A percentile compares a stretch with the other conserved stretches of the same genome.
Evolutionary conservation across 495 filamentous ascomycete species (phyloP).

Genomic region (Penicillium herquei): DNA sequence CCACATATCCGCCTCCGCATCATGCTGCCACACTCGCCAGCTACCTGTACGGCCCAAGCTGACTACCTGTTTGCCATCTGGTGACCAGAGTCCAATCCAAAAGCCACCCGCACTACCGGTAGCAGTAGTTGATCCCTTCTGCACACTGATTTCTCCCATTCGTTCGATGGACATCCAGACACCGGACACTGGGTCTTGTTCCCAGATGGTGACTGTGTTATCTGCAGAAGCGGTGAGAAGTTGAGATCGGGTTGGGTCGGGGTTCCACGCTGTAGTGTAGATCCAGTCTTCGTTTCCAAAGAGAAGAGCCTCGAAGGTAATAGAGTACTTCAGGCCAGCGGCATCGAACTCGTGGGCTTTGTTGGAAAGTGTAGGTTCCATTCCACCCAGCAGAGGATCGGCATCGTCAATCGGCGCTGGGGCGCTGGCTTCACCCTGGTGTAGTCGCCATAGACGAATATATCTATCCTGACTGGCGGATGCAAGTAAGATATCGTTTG

Average conservation of each 20-base stretch:
- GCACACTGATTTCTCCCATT: conserved; percentile 87
- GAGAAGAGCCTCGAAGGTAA: conserved; percentile 92
- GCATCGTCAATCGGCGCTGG: conserved; percentile 37
- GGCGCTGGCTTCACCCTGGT: conserved; percentile 53
- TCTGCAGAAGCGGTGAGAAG: conserved; percentile 92
- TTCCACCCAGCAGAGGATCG: conserved; percentile 58
- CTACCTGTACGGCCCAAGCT: conserved; percentile 89
- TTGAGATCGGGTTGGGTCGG: conserved; percentile 54
- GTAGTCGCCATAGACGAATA: conserved; percentile 88
- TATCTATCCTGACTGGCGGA: conserved; percentile 98
- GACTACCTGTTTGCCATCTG: conserved; percentile 67
- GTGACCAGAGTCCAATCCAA: conserved; percentile 94
- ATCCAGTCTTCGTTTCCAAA: conserved; percentile 99
- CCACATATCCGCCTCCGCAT: conserved; percentile 62
- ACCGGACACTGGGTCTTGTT: conserved; percentile 74
- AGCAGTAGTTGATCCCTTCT: conserved; percentile 92
- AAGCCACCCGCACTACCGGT: conserved; percentile 95
- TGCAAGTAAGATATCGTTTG: conserved; percentile 75
- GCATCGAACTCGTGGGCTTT: conserved; percentile 76
- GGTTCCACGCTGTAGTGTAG: conserved; percentile 78
- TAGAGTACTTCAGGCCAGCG: conserved; percentile 58
- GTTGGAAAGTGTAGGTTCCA: conserved; percentile 68
- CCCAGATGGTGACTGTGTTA: conserved; percentile 92
- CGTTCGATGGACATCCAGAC: conserved; percentile 84
- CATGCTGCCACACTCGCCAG: conserved; percentile 79